Percentiles rank a stretch among this genome's conserved stretches.
phyloP scores from a whole-genome alignment of 129 eudicot genomes.

The Arctium minus region DNA sequence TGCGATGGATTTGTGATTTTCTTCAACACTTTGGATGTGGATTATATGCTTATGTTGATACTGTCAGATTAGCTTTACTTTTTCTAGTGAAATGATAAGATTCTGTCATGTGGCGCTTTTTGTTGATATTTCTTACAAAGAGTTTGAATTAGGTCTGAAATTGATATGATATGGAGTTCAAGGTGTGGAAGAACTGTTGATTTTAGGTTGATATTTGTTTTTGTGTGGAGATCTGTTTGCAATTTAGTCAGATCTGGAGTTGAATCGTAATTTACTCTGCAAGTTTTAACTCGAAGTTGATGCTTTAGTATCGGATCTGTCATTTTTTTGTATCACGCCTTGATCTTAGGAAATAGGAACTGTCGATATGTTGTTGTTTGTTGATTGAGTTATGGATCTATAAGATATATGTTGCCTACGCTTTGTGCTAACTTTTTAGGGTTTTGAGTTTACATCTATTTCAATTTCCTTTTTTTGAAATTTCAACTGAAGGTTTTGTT shows the following conservation, averaged over 20 bases:
- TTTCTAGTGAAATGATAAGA: not conserved
- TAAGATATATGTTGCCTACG: not conserved
- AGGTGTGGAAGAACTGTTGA: not conserved
- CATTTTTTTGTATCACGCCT: not conserved
- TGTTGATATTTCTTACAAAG: not conserved
- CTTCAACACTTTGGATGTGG: not conserved
- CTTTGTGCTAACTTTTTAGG: not conserved
- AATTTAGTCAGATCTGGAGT: constrained; percentile 22
- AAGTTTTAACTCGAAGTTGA: not conserved
- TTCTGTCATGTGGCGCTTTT: not conserved
- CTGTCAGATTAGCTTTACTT: not conserved
- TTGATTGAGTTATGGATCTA: not conserved
- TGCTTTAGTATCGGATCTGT: constrained; percentile 1
- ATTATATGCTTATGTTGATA: not conserved
- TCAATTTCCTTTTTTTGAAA: not conserved
- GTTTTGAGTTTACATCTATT: not conserved
- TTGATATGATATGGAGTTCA: not conserved
- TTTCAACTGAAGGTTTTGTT: not conserved
- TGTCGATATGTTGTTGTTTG: not conserved
- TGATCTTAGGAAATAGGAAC: not conserved
- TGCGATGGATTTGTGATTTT: not conserved
- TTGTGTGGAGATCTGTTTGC: not conserved
- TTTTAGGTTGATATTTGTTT: constrained; percentile 10
- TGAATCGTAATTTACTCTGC: not conserved
- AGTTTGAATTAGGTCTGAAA: constrained; percentile 8